Evolutionary conservation across 768 basidiomycete species (phyloP).

Genomic region (Nidularia sp.): DNA sequence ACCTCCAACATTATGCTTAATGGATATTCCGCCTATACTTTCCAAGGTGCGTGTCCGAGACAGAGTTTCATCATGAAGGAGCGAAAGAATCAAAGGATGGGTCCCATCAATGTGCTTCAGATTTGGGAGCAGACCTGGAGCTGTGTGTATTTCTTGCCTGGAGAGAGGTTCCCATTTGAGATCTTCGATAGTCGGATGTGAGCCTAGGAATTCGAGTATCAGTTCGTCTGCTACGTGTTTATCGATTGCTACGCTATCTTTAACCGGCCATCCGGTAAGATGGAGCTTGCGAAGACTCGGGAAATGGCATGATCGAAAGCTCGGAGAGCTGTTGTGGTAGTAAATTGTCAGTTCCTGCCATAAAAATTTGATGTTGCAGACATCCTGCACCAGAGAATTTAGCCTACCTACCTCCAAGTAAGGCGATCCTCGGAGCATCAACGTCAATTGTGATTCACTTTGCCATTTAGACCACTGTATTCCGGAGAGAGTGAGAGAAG

Average conservation of each 20-base stretch:
- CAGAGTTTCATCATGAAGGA: not conserved
- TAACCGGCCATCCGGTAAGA: not conserved
- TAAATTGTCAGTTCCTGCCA: not conserved
- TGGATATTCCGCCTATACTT: not conserved
- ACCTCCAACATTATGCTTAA: no score
- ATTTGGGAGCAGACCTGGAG: not conserved
- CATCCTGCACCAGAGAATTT: not conserved
- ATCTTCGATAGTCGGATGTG: conserved; percentile 18
- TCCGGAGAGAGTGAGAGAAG: not conserved
- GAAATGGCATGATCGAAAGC: conserved; percentile 1
- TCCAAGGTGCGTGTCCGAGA: not conserved
- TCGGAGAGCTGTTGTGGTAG: not conserved
- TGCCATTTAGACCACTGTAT: not conserved
- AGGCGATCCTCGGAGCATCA: not conserved
- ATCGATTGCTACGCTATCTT: not conserved
- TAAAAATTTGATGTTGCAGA: not conserved
- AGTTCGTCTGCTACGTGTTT: conserved; percentile 3
- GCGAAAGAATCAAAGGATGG: not conserved
- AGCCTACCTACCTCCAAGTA: not conserved
- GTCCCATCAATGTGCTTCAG: not conserved
- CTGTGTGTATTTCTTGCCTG: not conserved
- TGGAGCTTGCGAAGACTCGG: conserved; percentile 14
- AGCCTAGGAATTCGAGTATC: conserved; percentile 13
- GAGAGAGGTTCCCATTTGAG: conserved; percentile 17
- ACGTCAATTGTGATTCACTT: not conserved